phyloP scores from a whole-genome alignment of 345 rosid species.

The Lenwebbia sp. region DNA sequence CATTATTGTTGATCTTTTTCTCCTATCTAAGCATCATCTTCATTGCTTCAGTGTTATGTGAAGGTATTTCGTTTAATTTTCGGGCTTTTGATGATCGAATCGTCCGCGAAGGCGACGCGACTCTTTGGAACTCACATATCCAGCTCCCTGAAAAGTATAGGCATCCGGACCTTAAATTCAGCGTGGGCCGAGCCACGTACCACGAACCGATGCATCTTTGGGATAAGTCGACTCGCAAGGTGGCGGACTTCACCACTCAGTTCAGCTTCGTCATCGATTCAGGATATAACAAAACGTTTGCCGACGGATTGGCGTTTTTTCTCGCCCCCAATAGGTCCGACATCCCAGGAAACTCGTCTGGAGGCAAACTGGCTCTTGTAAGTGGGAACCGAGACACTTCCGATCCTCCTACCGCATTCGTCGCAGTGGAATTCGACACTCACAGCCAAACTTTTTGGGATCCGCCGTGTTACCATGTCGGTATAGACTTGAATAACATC shows the following conservation, averaged over 20 bases:
- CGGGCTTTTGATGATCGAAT: too few relatives aligned
- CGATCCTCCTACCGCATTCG: background rate
- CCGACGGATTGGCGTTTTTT: slow-evolving; percentile 12
- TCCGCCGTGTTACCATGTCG: background rate
- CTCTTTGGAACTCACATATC: too few relatives aligned
- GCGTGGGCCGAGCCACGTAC: background rate
- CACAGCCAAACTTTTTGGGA: too few relatives aligned
- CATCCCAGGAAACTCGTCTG: background rate
- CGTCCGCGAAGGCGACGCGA: too few relatives aligned
- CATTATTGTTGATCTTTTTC: too few relatives aligned
- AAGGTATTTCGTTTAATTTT: too few relatives aligned
- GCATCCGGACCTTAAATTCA: background rate
- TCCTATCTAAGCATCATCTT: too few relatives aligned
- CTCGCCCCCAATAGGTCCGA: background rate
- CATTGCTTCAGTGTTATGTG: too few relatives aligned
- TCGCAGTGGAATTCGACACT: slow-evolving; percentile 14
- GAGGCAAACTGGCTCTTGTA: background rate
- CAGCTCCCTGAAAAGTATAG: too few relatives aligned
- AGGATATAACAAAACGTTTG: background rate
- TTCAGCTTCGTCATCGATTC: slow-evolving; percentile 5
- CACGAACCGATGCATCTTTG: background rate
- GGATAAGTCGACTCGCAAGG: background rate
- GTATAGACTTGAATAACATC: slow-evolving; percentile 1
- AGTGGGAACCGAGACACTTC: background rate
- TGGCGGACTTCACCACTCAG: slow-evolving; percentile 1